A percentile compares a stretch with the other conserved stretches of the same genome.
Evolutionary conservation across 768 basidiomycete species (phyloP).

Genomic region (Suillus tomentosus): DNA sequence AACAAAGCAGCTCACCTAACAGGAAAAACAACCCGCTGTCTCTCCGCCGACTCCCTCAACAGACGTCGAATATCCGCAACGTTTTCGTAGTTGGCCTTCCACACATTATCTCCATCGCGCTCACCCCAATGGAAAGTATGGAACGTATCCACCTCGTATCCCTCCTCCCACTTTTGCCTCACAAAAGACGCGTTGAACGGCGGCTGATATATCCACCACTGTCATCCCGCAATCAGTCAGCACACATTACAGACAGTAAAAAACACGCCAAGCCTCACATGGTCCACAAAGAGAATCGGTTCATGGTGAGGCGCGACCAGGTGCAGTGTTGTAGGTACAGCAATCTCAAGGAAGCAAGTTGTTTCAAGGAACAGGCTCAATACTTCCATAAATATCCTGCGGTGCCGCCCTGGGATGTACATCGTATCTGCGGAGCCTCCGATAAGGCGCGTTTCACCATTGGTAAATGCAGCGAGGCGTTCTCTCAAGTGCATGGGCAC

Average conservation of each 20-base stretch:
- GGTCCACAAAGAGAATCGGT: slow-evolving; percentile 48
- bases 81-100: slow-evolving; percentile 37
- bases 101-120: slow-evolving; percentile 33
- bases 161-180: slow-evolving; percentile 45
- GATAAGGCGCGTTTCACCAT: slow-evolving; percentile 40
- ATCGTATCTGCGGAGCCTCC: slow-evolving; percentile 52
- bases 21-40: slow-evolving; percentile 37
- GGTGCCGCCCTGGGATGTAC: slow-evolving; percentile 48
- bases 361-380: slow-evolving; percentile 48
- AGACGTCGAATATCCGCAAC: slow-evolving; percentile 40
- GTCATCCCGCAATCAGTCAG: not conserved
- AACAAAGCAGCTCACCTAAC: not conserved
- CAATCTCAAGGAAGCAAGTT: slow-evolving; percentile 52
- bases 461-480: slow-evolving; percentile 37
- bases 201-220: slow-evolving; percentile 52
- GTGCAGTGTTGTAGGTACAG: slow-evolving; percentile 47
- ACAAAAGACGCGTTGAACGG: slow-evolving; percentile 50
- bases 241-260: not conserved
- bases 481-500: slow-evolving; percentile 39
- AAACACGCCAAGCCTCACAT: slow-evolving; percentile 31
- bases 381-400: slow-evolving; percentile 41
- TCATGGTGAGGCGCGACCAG: slow-evolving; percentile 42
- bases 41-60: slow-evolving; percentile 39
- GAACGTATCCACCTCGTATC: slow-evolving; percentile 52
- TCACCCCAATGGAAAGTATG: slow-evolving; percentile 55